These are phyloP conservation scores for Passiflora organensis DNA, from an alignment of 345 rosid genomes.

Conservation along the genomic window DNA sequence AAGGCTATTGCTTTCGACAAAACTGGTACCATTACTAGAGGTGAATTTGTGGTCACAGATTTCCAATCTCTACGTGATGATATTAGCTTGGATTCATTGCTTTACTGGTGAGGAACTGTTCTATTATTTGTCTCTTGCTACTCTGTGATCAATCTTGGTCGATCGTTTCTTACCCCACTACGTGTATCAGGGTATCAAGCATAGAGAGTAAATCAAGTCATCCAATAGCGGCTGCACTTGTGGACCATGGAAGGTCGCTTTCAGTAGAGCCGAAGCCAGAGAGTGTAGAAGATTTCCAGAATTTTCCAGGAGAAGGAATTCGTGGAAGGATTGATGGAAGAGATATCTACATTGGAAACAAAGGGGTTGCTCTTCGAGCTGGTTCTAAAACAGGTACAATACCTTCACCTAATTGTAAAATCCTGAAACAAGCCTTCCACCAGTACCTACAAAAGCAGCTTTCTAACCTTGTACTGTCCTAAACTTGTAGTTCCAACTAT, in stretches of 20 bases:
- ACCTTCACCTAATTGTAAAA: background rate
- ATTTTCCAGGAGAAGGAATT: slow-evolving; percentile 87
- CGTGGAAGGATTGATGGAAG: slow-evolving; percentile 67
- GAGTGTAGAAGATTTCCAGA: slow-evolving; percentile 54
- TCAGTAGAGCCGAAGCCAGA: slow-evolving; percentile 73
- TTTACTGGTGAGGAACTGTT: slow-evolving; percentile 53
- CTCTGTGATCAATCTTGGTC: background rate
- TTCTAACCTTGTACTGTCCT: background rate
- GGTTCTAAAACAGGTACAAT: slow-evolving; percentile 49
- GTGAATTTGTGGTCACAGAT: slow-evolving; percentile 73
- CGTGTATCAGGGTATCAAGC: slow-evolving; percentile 68
- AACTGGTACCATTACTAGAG: slow-evolving; percentile 85
- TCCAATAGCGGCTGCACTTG: slow-evolving; percentile 81
- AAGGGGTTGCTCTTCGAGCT: slow-evolving; percentile 59
- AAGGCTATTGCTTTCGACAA: slow-evolving; percentile 76
- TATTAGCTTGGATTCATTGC: slow-evolving; percentile 37
- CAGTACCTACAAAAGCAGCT: background rate
- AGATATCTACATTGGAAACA: slow-evolving; percentile 64
- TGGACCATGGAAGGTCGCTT: slow-evolving; percentile 50
- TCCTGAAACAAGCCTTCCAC: background rate
- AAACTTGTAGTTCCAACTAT: slow-evolving; percentile 30
- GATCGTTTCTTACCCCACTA: background rate
- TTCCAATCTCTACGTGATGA: slow-evolving; percentile 44
- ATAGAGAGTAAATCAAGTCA: slow-evolving; percentile 86
- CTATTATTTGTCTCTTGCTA: background rate